These are phyloP conservation scores for Aspergillus brunneoviolaceus DNA, from an alignment of 2,329 filamentous ascomycete genomes.

Conservation along the genomic window DNA sequence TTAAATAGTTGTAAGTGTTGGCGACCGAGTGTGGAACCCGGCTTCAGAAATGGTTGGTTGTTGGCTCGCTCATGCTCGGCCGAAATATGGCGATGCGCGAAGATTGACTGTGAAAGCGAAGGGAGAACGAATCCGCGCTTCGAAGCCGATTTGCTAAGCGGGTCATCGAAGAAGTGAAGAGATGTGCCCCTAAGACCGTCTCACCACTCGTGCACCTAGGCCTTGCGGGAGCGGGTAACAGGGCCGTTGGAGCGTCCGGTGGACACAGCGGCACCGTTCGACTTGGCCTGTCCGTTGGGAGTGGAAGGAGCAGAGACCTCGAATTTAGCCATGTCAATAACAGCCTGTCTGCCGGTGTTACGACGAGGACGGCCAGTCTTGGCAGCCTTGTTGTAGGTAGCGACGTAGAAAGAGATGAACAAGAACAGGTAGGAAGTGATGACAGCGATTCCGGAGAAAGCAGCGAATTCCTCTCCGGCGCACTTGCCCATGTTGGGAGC, in stretches of 20 bases:
- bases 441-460: constrained; percentile 86
- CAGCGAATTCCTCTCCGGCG: constrained; percentile 94
- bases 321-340: constrained; percentile 79
- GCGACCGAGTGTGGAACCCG: constrained; percentile 12
- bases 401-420: constrained; percentile 98
- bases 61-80: neutral
- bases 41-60: constrained; percentile 7
- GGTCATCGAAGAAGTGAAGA: neutral
- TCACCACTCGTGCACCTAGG: constrained; percentile 30
- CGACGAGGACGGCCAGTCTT: constrained; percentile 45
- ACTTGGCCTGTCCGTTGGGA: constrained; percentile 29
- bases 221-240: constrained; percentile 49
- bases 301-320: constrained; percentile 52
- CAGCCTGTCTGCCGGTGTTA: constrained; percentile 74
- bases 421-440: constrained; percentile 93
- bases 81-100: neutral
- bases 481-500: constrained; percentile 83
- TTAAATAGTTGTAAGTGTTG: constrained; percentile 26
- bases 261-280: constrained; percentile 35
- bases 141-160: neutral
- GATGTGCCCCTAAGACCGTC: neutral
- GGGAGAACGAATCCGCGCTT: neutral
- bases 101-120: neutral
- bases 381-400: constrained; percentile 78
- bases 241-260: constrained; percentile 45